Conservation (phyloP, 2,329 filamentous ascomycete genomes). For the Fusarium armeniacum region DNA sequence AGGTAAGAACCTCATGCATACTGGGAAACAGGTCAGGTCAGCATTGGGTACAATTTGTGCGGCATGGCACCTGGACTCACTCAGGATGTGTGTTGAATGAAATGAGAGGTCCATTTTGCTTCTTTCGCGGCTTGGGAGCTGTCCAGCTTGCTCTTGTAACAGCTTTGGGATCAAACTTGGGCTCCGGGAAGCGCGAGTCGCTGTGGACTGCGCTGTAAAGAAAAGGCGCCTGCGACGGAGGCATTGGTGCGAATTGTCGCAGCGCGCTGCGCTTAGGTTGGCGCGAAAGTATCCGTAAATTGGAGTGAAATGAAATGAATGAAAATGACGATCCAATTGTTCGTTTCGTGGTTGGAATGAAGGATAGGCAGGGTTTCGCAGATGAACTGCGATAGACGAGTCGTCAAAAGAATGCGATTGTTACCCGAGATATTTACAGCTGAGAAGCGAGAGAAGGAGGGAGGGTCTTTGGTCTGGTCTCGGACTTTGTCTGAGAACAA, state of each 20-base stretch:
- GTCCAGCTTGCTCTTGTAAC: constrained; percentile 84
- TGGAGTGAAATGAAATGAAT: constrained; percentile 1
- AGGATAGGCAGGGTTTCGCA: constrained; percentile 16
- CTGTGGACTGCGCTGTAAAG: constrained; percentile 74
- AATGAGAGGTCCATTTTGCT: constrained; percentile 81
- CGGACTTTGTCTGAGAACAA: constrained; percentile 16
- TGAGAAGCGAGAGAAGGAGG: constrained; percentile 16
- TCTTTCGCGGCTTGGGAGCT: constrained; percentile 71
- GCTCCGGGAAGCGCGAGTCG: constrained; percentile 67
- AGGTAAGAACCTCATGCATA: constrained; percentile 73
- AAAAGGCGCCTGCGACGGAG: constrained; percentile 69
- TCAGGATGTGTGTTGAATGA: constrained; percentile 90
- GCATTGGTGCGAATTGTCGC: constrained; percentile 39
- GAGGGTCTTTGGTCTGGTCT: constrained; percentile 1
- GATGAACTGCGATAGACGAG: constrained; percentile 6
- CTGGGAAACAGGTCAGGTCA: constrained; percentile 52
- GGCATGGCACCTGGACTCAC: constrained; percentile 62
- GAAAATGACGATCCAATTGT: constrained; percentile 12
- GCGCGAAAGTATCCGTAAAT: constrained; percentile 18
- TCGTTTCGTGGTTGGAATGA: constrained; percentile 31
- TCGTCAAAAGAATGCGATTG: constrained; percentile 35
- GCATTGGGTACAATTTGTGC: not conserved
- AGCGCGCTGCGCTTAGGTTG: constrained; percentile 27
- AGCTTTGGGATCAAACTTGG: constrained; percentile 87
- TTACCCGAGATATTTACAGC: constrained; percentile 33